Percentiles rank a stretch among this genome's conserved stretches.
phyloP scores from a whole-genome alignment of 768 basidiomycete genomes.

The Psilocybe sp. region DNA sequence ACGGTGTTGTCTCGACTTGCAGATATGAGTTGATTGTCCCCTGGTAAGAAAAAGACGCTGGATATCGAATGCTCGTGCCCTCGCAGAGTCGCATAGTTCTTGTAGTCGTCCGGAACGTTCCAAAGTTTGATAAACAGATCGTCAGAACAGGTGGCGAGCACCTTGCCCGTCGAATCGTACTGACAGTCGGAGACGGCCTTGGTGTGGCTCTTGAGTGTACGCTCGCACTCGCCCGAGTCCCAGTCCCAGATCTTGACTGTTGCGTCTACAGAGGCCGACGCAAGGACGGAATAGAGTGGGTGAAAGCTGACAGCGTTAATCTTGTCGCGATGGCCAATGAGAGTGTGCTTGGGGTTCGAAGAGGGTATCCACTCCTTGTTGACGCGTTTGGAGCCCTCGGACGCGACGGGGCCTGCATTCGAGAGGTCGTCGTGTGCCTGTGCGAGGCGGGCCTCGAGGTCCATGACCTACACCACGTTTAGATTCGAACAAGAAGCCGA shows the following conservation, averaged over 20 bases:
- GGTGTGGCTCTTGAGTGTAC: constrained; percentile 90
- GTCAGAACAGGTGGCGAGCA: constrained; percentile 73
- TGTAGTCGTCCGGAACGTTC: constrained; percentile 89
- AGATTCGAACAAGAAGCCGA: constrained; percentile 3
- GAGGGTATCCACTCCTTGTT: constrained; percentile 88
- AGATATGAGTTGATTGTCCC: constrained; percentile 80
- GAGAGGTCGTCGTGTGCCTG: constrained; percentile 71
- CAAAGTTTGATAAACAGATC: constrained; percentile 92
- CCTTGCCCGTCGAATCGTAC: constrained; percentile 82
- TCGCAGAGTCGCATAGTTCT: constrained; percentile 80
- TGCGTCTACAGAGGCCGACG: constrained; percentile 84
- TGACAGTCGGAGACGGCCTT: constrained; percentile 85
- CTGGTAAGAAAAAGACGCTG: constrained; percentile 79
- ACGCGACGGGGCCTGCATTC: constrained; percentile 42
- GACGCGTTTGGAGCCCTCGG: constrained; percentile 45
- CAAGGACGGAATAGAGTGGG: constrained; percentile 78
- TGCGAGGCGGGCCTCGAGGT: constrained; percentile 82
- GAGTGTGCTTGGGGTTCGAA: constrained; percentile 75
- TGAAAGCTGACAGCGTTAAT: constrained; percentile 84
- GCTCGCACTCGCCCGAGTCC: constrained; percentile 92
- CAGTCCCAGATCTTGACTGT: constrained; percentile 96
- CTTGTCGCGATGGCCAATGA: constrained; percentile 72
- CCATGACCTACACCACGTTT: constrained; percentile 72
- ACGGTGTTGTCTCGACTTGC: constrained; percentile 88
- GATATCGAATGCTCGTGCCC: constrained; percentile 94